phyloP scores from a whole-genome alignment of 352 stramenopile species.

The Hyaloperonospora arabidopsidis region DNA sequence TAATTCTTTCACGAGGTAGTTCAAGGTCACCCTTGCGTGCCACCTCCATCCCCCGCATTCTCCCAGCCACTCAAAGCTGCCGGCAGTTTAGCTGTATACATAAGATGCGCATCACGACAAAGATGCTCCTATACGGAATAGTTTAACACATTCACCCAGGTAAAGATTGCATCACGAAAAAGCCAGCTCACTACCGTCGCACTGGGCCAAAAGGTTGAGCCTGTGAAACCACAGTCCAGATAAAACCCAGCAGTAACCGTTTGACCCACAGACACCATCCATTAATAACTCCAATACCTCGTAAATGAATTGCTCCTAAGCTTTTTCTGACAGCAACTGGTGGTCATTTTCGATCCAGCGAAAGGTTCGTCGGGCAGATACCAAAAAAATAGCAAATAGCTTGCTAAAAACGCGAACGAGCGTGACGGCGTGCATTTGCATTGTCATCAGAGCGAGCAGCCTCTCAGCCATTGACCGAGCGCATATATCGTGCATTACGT shows the following conservation, averaged over 20 bases:
- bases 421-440: constrained; percentile 25
- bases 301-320: constrained; percentile 54
- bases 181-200: constrained; percentile 14
- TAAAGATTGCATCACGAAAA: constrained; percentile 55
- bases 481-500: too few species aligned
- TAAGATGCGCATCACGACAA: constrained; percentile 62
- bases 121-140: constrained; percentile 55
- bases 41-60: constrained; percentile 14
- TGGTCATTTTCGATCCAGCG: constrained; percentile 20
- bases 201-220: constrained; percentile 31
- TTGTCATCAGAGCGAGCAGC: constrained; percentile 30
- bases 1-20: constrained; percentile 68
- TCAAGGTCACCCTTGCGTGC: constrained; percentile 53
- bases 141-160: constrained; percentile 83
- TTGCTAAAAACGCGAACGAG: constrained; percentile 64
- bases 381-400: constrained; percentile 70
- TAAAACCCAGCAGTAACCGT: constrained; percentile 45
- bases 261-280: constrained; percentile 52
- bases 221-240: constrained; percentile 61
- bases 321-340: too few species aligned
- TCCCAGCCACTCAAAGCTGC: constrained; percentile 12
- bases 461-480: constrained; percentile 12
- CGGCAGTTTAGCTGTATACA: constrained; percentile 47
- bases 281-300: constrained; percentile 57
- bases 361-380: constrained; percentile 58